Percentiles rank a stretch among this genome's conserved stretches.
phyloP scores from a whole-genome alignment of 2,329 filamentous ascomycete species.

The Falciphora oryzae region DNA sequence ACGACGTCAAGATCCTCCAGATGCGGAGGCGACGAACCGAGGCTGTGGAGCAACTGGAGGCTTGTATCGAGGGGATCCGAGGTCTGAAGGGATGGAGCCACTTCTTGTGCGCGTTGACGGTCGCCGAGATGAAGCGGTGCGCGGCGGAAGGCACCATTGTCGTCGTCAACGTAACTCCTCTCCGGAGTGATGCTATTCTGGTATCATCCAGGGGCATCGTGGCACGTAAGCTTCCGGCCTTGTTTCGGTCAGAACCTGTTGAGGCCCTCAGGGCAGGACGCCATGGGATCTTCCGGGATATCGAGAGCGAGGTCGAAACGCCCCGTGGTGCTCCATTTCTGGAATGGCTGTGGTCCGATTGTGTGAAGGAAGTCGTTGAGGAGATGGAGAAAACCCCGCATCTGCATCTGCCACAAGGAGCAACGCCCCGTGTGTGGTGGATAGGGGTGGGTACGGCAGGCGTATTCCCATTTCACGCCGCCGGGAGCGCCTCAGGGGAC shows the following conservation, averaged over 20 bases:
- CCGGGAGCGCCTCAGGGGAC: background rate
- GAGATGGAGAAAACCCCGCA: background rate
- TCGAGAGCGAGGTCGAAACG: background rate
- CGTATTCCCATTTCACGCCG: background rate
- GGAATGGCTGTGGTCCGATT: background rate
- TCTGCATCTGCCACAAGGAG: no score
- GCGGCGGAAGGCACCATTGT: background rate
- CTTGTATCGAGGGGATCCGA: background rate
- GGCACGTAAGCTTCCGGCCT: background rate
- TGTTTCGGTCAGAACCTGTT: background rate
- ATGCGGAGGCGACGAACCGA: background rate
- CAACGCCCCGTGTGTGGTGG: background rate
- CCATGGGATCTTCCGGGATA: background rate
- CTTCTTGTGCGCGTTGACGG: background rate
- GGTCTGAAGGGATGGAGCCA: background rate
- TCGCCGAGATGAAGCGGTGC: background rate
- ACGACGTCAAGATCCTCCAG: background rate
- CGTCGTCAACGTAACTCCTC: background rate
- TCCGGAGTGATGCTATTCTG: background rate
- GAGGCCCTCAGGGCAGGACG: background rate
- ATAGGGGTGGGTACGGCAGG: background rate
- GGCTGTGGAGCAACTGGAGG: background rate
- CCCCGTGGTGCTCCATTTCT: background rate
- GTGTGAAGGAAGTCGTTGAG: background rate
- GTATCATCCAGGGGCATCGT: background rate